These are phyloP conservation scores for Myxozyma sirexii DNA, from an alignment of 805 yeast species.

Conservation along the genomic window DNA sequence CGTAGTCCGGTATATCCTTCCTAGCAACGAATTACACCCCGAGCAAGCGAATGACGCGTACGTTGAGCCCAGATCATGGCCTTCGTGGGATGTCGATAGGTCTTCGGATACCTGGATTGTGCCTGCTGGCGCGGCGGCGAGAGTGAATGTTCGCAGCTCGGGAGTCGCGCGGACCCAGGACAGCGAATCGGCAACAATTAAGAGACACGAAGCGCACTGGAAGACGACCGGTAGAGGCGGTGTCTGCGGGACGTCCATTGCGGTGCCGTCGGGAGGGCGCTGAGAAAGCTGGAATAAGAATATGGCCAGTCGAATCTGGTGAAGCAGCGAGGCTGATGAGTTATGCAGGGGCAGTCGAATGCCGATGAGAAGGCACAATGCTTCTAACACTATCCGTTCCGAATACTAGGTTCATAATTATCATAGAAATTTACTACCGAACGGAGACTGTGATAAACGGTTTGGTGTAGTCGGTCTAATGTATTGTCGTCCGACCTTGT, in stretches of 20 bases:
- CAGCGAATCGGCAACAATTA: conserved; percentile 38
- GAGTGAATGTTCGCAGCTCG: conserved; percentile 34
- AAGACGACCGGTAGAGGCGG: conserved; percentile 36
- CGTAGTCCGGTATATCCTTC: conserved; percentile 37
- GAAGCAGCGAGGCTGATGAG: background rate
- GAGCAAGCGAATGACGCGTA: conserved; percentile 34
- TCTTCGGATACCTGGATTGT: conserved; percentile 19
- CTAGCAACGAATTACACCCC: conserved; percentile 33
- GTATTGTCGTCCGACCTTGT: too few species aligned
- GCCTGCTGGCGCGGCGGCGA: conserved; percentile 27
- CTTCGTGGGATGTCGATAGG: conserved; percentile 26
- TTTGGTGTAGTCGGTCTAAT: too few species aligned
- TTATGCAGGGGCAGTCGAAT: background rate
- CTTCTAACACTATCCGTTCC: too few species aligned
- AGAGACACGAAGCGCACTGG: conserved; percentile 37
- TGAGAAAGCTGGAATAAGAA: background rate
- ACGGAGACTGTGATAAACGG: too few species aligned
- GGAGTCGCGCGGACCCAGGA: conserved; percentile 37
- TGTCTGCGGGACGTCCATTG: background rate
- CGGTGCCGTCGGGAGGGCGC: background rate
- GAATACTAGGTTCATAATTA: too few species aligned
- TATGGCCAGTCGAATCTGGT: background rate
- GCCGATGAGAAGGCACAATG: too few species aligned
- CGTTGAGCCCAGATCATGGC: conserved; percentile 35
- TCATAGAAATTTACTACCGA: too few species aligned